Evolutionary conservation across 164 flowering plant genomes (phyloP), one percentile per base, ranked within the genome.

Genomic region (Stephania japonica): DNA sequence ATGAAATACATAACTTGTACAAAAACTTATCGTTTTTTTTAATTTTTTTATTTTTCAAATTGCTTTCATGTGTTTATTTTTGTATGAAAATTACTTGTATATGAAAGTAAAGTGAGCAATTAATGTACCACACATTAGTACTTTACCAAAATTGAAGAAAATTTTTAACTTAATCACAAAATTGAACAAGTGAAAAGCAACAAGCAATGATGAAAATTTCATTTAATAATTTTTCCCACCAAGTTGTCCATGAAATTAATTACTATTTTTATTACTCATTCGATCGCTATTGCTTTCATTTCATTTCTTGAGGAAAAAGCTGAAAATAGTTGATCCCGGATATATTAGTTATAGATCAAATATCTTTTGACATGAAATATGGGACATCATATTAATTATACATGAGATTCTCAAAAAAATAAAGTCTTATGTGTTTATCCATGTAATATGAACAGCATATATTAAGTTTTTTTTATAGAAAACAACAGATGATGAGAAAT

Each of bases 361-460:
- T n/a, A 72, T n/a, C 43, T 10, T n/a, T 71, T 7, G 73, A 71
- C 43, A 38, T 42, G 65, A 24, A 72, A 4, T 62, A 7, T 32
- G 16, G 19, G 16, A 7, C 38, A 32, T 32, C 38, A 32, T 0
- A 32, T 32, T 21, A 44, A 65, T 47, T 42, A 12, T 38, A 64
- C 14, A 12, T 64, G 53, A 72, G 53, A 42, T 72, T 19, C 32
- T 41, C 5, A 59, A 21, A 21, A 14, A 56, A 14, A 6, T 56
- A n/a, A 16, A 56, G 62, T 5, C 16, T 19, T 56, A 16, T 16
- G 21, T 6, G 19, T 56, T 56, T 5, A 16, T n/a, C 21, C 62
- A 56, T 56, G 21, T 16, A 56, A 56, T n/a, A 16, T 56, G 62
- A 16, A 56, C 18, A 53, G 61, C 18, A 53, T 53, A 53, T 14